phyloP scores from a whole-genome alignment of 176 grass and related monocot genomes.

The Neostapfia colusana region DNA sequence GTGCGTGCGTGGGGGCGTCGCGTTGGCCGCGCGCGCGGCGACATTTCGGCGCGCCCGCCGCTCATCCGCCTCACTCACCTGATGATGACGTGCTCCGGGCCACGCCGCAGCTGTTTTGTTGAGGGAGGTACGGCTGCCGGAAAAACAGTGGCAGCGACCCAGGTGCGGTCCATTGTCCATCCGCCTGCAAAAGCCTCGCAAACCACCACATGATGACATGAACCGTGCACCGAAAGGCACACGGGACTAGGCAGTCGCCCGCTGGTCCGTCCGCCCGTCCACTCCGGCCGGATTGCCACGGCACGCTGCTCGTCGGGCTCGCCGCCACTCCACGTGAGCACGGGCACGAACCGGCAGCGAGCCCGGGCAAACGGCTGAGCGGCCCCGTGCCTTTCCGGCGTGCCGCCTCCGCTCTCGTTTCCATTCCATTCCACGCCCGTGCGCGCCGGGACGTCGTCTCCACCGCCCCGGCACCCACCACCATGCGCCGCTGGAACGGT shows the following conservation, averaged over 20 bases:
- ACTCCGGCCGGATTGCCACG: not conserved
- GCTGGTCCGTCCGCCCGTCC: not conserved
- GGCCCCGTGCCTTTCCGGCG: not conserved
- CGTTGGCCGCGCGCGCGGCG: slow-evolving; percentile 27
- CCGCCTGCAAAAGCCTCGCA: not conserved
- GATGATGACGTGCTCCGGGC: too few relatives aligned
- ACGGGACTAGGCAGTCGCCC: not conserved
- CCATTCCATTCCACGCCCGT: too few relatives aligned
- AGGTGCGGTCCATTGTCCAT: slow-evolving; percentile 36
- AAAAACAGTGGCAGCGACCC: too few relatives aligned
- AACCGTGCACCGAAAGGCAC: slow-evolving; percentile 29
- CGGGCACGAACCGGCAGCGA: not conserved
- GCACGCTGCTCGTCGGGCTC: not conserved
- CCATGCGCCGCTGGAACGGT: too few relatives aligned
- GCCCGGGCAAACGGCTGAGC: too few relatives aligned
- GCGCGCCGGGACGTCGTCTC: too few relatives aligned
- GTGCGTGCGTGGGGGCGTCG: not conserved
- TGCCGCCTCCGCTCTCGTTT: too few relatives aligned
- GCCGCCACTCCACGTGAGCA: slow-evolving; percentile 11
- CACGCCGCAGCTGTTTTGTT: too few relatives aligned
- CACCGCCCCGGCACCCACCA: too few relatives aligned
- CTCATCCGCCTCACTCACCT: too few relatives aligned
- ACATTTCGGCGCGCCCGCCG: not conserved
- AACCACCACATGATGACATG: not conserved
- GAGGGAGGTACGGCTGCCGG: too few relatives aligned